Percentiles rank a stretch among this genome's conserved stretches.
Evolutionary conservation across 1,284 basidiomycete species (phyloP).

Genomic region (Afroboletus lepidellus): DNA sequence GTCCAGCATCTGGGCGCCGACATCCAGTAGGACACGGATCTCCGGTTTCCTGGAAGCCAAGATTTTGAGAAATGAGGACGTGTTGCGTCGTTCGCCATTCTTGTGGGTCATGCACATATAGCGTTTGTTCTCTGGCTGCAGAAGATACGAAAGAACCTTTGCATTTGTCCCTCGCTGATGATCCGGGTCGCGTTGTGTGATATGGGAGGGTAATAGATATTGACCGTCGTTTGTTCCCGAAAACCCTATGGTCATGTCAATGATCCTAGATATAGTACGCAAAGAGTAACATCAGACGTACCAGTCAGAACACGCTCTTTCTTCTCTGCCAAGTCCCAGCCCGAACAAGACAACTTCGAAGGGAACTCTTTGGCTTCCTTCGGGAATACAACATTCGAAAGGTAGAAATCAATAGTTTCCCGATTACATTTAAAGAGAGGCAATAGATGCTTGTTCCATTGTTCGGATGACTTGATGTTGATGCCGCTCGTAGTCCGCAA

Average conservation of each 20-base stretch:
- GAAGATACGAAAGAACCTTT: conserved; percentile 43
- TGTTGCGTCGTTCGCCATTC: conserved; percentile 27
- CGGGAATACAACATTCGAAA: conserved; percentile 34
- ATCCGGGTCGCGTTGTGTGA: conserved; percentile 42
- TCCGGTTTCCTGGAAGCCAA: conserved; percentile 36
- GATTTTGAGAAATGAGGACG: conserved; percentile 36
- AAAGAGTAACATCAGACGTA: conserved; percentile 1
- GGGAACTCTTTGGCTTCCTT: conserved; percentile 46
- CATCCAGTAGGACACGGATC: conserved; percentile 50
- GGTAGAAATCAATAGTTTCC: conserved; percentile 48
- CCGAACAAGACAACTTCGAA: conserved; percentile 46
- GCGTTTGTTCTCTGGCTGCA: conserved; percentile 44
- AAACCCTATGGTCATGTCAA: conserved; percentile 40
- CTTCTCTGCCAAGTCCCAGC: conserved; percentile 51
- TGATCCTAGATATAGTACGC: not conserved
- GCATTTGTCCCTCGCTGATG: conserved; percentile 49
- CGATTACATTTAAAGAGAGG: conserved; percentile 40
- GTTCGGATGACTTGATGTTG: conserved; percentile 42
- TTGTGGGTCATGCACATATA: conserved; percentile 33
- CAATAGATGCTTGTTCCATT: conserved; percentile 32
- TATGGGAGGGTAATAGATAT: conserved; percentile 47
- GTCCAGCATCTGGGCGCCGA: conserved; percentile 59
- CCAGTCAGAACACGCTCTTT: conserved; percentile 29
- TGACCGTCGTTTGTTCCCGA: conserved; percentile 57
- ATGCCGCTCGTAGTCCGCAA: conserved; percentile 38